Evolutionary conservation across 2,329 filamentous ascomycete genomes (phyloP).

Genomic region (Colletotrichum destructivum): DNA sequence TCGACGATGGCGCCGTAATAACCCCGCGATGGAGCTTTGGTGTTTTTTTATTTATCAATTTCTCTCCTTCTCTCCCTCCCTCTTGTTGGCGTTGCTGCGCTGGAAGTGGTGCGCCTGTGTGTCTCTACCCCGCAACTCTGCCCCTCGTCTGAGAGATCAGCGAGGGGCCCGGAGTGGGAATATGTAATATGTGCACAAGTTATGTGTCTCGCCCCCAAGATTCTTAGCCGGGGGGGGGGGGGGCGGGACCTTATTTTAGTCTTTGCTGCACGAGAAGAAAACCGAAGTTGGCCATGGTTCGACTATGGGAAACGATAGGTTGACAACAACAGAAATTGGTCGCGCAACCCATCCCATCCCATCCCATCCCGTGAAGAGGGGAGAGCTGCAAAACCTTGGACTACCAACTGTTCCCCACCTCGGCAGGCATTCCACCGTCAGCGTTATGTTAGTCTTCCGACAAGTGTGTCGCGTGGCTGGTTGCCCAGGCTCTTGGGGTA

Average conservation of each 20-base stretch:
- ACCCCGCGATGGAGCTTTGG: conserved; percentile 42
- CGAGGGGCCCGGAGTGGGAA: not conserved
- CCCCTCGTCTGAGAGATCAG: conserved; percentile 34
- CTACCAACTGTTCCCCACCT: conserved; percentile 20
- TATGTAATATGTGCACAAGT: too few relatives aligned
- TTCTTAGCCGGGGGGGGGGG: not conserved
- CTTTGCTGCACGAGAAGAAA: not conserved
- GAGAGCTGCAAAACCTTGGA: not conserved
- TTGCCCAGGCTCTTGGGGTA: not conserved
- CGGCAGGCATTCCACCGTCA: conserved; percentile 23
- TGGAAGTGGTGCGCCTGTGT: conserved; percentile 14
- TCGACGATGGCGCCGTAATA: conserved; percentile 27
- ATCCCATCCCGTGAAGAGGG: not conserved
- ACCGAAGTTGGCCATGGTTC: not conserved
- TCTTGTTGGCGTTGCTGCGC: conserved; percentile 4
- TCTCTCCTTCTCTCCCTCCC: too few relatives aligned
- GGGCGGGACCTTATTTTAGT: too few relatives aligned
- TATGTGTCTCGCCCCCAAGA: not conserved
- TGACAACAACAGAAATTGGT: not conserved
- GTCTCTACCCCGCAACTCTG: conserved; percentile 41
- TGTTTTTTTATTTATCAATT: conserved; percentile 23
- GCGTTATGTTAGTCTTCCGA: not conserved
- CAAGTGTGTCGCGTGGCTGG: not conserved
- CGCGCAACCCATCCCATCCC: not conserved
- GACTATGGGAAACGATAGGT: not conserved